These are phyloP conservation scores for Pyrenochaeta sp. DNA, from an alignment of 2,329 filamentous ascomycete genomes.

Conservation along the genomic window DNA sequence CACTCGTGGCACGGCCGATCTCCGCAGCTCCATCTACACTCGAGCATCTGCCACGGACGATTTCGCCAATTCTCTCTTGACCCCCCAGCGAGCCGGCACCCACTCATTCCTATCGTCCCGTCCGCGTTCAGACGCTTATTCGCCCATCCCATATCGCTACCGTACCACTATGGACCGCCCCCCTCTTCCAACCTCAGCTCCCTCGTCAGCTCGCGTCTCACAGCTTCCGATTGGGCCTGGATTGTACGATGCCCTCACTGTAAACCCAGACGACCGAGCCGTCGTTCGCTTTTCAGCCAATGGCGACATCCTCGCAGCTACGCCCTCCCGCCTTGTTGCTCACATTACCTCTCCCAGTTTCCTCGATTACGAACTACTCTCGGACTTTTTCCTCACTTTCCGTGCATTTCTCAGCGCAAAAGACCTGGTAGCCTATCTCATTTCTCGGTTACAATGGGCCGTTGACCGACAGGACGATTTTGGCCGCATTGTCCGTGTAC, in stretches of 20 bases:
- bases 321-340: conserved; percentile 86
- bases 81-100: conserved; percentile 47
- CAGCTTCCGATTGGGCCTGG: conserved; percentile 60
- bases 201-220: conserved; percentile 47
- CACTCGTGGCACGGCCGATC: conserved; percentile 73
- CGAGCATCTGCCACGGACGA: conserved; percentile 73
- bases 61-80: conserved; percentile 66
- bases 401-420: conserved; percentile 81
- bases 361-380: conserved; percentile 94
- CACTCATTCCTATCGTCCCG: conserved; percentile 47
- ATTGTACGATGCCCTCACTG: conserved; percentile 83
- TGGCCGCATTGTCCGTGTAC: conserved; percentile 91
- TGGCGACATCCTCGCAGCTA: conserved; percentile 84
- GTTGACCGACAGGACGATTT: conserved; percentile 79
- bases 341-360: conserved; percentile 97
- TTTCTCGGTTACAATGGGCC: conserved; percentile 88
- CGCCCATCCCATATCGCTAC: conserved; percentile 40
- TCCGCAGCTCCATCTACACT: conserved; percentile 81
- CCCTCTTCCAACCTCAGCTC: conserved; percentile 41
- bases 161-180: conserved; percentile 46
- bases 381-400: conserved; percentile 97
- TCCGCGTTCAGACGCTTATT: conserved; percentile 48
- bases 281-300: conserved; percentile 83
- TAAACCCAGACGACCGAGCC: conserved; percentile 79
- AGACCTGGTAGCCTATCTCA: conserved; percentile 81